Conservation (phyloP, 148 eudicot genomes). For the Chenopodium formosanum region DNA sequence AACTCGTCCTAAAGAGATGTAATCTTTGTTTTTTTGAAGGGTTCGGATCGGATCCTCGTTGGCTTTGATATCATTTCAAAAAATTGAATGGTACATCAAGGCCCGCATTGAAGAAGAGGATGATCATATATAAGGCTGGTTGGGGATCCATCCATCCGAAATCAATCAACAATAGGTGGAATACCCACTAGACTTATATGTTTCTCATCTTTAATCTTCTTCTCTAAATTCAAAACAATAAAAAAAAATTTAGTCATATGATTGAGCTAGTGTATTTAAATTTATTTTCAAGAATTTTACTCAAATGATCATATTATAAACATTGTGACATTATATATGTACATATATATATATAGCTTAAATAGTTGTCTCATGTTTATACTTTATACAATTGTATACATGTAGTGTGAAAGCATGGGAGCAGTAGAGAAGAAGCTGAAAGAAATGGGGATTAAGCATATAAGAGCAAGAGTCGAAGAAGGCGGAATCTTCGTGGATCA, state of each 20-base stretch:
- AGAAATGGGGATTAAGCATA: conserved; percentile 60
- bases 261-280: too few relatives aligned
- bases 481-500: conserved; percentile 79
- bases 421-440: conserved; percentile 71
- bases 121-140: background rate
- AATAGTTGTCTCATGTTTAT: background rate
- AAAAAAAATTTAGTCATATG: too few relatives aligned
- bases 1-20: background rate
- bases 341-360: too few relatives aligned
- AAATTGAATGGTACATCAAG: background rate
- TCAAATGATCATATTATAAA: too few relatives aligned
- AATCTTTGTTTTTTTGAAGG: background rate
- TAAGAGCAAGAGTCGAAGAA: conserved; percentile 66
- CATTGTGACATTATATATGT: too few relatives aligned
- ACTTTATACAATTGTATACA: background rate
- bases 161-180: background rate
- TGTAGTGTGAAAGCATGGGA: conserved; percentile 88
- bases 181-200: too few relatives aligned
- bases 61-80: background rate
- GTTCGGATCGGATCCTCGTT: background rate
- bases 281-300: too few relatives aligned
- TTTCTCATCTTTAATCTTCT: too few relatives aligned
- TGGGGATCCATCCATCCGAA: background rate
- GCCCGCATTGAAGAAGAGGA: background rate
- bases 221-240: too few relatives aligned